Base-by-base conservation (phyloP, 139 green algal species). In the Microglena sp. region DNA sequence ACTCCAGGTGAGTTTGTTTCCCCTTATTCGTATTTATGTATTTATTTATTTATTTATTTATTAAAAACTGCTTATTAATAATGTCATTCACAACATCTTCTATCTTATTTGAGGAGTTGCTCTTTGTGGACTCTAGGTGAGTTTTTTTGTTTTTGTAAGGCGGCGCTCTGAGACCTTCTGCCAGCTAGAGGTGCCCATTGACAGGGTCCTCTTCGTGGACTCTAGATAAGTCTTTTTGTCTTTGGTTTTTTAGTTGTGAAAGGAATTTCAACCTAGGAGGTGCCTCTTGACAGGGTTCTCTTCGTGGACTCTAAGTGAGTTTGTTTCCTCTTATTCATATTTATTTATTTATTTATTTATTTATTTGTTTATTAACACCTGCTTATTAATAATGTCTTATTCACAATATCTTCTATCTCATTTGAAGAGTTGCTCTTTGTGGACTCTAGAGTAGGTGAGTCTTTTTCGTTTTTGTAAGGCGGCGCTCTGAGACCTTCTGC, bases 151-250 rank as follows among this genome's bases (percentile, higher is more conserved):
- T n/a, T n/a, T n/a, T n/a, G n/a, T n/a, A n/a, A 77, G 35, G 2
- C 30, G 5, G 4, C 64, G 71, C 6, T 34, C 53, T 0, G 33
- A 36, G 24, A 45, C 35, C 8, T 87, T 85, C 72, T 68, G 87
- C 40, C 72, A 77, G 53, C 72, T 87, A 24, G 53, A 45, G 22
- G 54, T 86, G 54, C 78, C 75, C 1, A 18, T 59, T 0, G 35
- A 55, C 0, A 5, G 26, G 1, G 56, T 77, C 59, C 2, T 62
- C n/a, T 29, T 75, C 5, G 67, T 75, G 26, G 67, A 75, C 50
- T 63, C 26, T 45, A 55, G 29, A 61, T 54, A 27, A 11, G 53
- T 44, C 5, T 4, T 29, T 4, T 62, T 5, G 27, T 4, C 28
- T n/a, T 7, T 8, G 7, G 26, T 29, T 34, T 62, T 35, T n/a